Evolutionary conservation across 805 yeast species (phyloP), one percentile per base, ranked within the genome.

Genomic region (Candida stauntonica): DNA sequence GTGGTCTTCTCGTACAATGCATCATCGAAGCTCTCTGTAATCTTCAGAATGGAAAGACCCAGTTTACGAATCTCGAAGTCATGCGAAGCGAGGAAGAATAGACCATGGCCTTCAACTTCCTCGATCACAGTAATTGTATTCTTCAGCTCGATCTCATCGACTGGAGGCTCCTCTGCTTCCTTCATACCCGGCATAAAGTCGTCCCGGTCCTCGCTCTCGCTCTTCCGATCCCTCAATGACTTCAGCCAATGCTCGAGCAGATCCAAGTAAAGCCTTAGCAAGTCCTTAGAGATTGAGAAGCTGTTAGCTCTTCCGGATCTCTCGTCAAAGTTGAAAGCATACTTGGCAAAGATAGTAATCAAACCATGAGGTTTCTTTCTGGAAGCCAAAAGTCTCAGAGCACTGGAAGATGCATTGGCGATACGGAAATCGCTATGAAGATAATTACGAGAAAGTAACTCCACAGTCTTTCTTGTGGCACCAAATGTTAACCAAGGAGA

Each of bases 101-200:
- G 62, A 0, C 96, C 99, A 55, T 89, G 86, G 1, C 99, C 97
- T 61, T 93, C 99, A 8, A 91, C 86, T 45, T 91, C 97, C 60
- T 93, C 98, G 33, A 93, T 81, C 1, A 85, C 82, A 0, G 96
- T 83, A 45, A 86, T 79, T 14, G 87, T 78, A 33, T 78, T 79
- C 48, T 85, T 86, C 73, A 86, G 69, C 54, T 85, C 91, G 26
- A 85, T 59, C 41, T 79, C 85, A 45, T 83, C 88, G 6, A 71
- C 62, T n/a, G 57, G 60, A 7, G 55, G 60, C 23, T 45, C 41
- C 5, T 41, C 41, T 3, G 31, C 29, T 9, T 39, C 42, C 21
- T 38, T 39, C n/a, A 26, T 14, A 7, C 41, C 39, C 3, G 50
- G 43, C 20, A 40, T 32, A 33, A 47, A 43, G 23, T 38, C 44